These are phyloP conservation scores for Drechslerella coelobrocha DNA, from an alignment of 2,329 filamentous ascomycete species.

Conservation along the genomic window DNA sequence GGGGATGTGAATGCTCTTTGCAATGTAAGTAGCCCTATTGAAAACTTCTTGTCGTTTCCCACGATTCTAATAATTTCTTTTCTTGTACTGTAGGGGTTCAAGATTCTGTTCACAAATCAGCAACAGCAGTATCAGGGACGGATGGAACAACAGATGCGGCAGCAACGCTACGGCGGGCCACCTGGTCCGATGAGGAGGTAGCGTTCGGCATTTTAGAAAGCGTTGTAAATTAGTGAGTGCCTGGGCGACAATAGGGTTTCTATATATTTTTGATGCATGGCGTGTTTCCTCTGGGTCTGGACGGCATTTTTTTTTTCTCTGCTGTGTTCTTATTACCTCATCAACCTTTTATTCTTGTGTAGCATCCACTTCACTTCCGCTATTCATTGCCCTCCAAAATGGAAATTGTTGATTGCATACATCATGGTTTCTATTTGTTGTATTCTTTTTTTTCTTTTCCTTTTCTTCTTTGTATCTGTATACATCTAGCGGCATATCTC, in stretches of 20 bases:
- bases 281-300: conserved; percentile 8
- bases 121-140: conserved; percentile 53
- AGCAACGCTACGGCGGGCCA: conserved; percentile 36
- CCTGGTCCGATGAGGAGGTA: conserved; percentile 41
- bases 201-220: conserved; percentile 1
- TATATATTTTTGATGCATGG: conserved; percentile 13
- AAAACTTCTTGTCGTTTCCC: background rate
- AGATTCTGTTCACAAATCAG: conserved; percentile 67
- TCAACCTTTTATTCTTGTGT: conserved; percentile 3
- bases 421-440: background rate
- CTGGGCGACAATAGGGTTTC: conserved; percentile 12
- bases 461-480: no score
- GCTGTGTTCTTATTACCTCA: background rate
- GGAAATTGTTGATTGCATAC: background rate
- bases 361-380: background rate
- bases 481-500: no score
- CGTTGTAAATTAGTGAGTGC: conserved; percentile 31
- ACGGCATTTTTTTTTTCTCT: conserved; percentile 16
- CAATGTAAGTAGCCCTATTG: conserved; percentile 66
- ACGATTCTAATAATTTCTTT: conserved; percentile 20
- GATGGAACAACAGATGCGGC: conserved; percentile 43
- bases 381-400: background rate
- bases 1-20: conserved; percentile 93
- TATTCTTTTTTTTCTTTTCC: conserved; percentile 6
- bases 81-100: conserved; percentile 63